These are phyloP conservation scores for Agapanthus africanus DNA, from an alignment of 106 monocot genomes.

Conservation along the genomic window DNA sequence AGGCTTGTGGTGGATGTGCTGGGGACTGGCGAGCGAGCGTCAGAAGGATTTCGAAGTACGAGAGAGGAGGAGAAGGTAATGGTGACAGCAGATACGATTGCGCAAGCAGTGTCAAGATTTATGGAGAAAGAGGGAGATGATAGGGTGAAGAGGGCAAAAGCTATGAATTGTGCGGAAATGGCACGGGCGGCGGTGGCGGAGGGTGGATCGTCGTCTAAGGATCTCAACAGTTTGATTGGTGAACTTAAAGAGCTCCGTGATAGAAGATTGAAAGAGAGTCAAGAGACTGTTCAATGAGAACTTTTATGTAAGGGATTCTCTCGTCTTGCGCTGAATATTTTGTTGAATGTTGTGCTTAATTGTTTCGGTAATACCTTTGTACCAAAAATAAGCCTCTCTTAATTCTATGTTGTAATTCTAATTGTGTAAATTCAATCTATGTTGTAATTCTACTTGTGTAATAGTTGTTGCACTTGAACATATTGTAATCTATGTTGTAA, in stretches of 20 bases:
- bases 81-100: conserved; percentile 24
- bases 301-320: no score
- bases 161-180: conserved; percentile 8
- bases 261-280: no score
- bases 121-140: conserved; percentile 17
- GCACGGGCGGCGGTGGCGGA: conserved; percentile 25
- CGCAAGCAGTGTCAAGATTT: conserved; percentile 16
- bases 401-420: no score
- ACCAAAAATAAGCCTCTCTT: no score
- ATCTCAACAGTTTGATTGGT: conserved; percentile 24
- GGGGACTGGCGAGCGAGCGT: conserved; percentile 22
- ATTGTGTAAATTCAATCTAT: no score
- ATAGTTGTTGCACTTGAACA: no score
- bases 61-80: conserved; percentile 10
- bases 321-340: no score
- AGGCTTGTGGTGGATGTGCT: conserved; percentile 23
- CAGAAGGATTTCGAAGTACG: conserved; percentile 24
- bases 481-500: no score
- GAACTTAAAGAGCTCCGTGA: conserved; percentile 27
- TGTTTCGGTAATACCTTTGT: no score
- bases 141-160: conserved; percentile 1
- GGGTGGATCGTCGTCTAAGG: conserved; percentile 26
- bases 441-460: no score
- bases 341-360: no score
- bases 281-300: no score